phyloP scores from a whole-genome alignment of 2,329 filamentous ascomycete genomes.

The Aureobasidium sp. region DNA sequence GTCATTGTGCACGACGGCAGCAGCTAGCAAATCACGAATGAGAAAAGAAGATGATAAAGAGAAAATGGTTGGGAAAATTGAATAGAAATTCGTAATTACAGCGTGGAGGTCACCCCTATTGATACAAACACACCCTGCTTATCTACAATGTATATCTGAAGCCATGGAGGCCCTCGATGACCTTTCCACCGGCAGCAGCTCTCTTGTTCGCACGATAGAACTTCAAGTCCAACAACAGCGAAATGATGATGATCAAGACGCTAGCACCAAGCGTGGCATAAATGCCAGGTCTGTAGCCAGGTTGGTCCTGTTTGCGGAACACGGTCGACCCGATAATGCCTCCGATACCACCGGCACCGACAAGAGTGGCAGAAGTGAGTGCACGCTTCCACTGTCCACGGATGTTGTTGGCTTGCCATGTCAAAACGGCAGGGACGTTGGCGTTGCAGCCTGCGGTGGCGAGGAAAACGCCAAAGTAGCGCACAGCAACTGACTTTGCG shows the following conservation, averaged over 20 bases:
- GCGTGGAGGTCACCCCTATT: not conserved
- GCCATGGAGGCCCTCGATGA: constrained; percentile 30
- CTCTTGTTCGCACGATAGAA: constrained; percentile 31
- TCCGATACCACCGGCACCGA: constrained; percentile 70
- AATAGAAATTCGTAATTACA: not conserved
- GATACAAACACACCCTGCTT: not conserved
- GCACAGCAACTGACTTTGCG: constrained; percentile 22
- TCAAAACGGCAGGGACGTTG: constrained; percentile 67
- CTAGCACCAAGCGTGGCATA: constrained; percentile 27
- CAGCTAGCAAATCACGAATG: too few species aligned
- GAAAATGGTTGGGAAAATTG: too few species aligned
- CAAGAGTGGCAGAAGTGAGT: constrained; percentile 67
- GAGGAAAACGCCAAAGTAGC: constrained; percentile 34
- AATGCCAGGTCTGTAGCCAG: constrained; percentile 29
- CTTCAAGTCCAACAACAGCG: constrained; percentile 26
- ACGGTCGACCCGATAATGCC: constrained; percentile 51
- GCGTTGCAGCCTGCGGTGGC: constrained; percentile 34
- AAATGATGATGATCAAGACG: constrained; percentile 26
- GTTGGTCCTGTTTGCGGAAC: constrained; percentile 29
- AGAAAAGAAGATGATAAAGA: too few species aligned
- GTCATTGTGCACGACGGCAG: too few species aligned
- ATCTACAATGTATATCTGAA: constrained; percentile 31
- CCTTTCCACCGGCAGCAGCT: constrained; percentile 29
- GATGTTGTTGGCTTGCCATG: constrained; percentile 83
- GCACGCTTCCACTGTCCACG: constrained; percentile 84